Evolutionary conservation across 2,329 filamentous ascomycete genomes (phyloP).

Genomic region (Penicillium vulpinum): DNA sequence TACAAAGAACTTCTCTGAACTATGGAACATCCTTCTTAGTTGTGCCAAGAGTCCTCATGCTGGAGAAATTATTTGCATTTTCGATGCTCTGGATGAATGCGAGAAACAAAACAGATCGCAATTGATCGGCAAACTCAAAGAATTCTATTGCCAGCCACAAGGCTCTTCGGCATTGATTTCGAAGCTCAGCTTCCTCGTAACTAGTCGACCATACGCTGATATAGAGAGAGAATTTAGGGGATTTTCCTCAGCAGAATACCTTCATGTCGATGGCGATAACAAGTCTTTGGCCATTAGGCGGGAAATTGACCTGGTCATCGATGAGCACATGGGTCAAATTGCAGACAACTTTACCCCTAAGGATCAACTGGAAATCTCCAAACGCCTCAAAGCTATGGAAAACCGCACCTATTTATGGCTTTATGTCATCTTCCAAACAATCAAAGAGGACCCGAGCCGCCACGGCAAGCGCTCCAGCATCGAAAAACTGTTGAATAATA

Average conservation of each 20-base stretch:
- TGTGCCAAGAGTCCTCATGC: neutral
- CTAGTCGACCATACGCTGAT: conserved; percentile 1
- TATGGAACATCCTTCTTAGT: neutral
- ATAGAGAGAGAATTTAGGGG: neutral
- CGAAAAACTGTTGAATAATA: neutral
- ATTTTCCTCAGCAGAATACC: neutral
- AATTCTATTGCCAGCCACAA: neutral
- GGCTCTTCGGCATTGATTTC: neutral
- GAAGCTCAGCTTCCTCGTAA: conserved; percentile 4
- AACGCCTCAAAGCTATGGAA: neutral
- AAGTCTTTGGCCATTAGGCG: neutral
- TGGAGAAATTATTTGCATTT: neutral
- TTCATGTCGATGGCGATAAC: neutral
- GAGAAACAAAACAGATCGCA: neutral
- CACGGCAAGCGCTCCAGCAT: neutral
- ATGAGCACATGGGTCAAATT: neutral
- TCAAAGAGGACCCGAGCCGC: neutral
- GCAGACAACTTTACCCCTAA: neutral
- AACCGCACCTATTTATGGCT: neutral
- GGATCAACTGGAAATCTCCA: neutral
- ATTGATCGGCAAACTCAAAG: neutral
- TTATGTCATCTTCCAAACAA: neutral
- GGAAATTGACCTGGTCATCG: conserved; percentile 3
- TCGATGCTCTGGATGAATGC: conserved; percentile 4
- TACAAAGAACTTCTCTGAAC: neutral